A percentile compares a stretch with the other conserved stretches of the same genome.
Evolutionary conservation across 805 yeast genomes (phyloP).

Genomic region (Ogataea paradorogensis): DNA sequence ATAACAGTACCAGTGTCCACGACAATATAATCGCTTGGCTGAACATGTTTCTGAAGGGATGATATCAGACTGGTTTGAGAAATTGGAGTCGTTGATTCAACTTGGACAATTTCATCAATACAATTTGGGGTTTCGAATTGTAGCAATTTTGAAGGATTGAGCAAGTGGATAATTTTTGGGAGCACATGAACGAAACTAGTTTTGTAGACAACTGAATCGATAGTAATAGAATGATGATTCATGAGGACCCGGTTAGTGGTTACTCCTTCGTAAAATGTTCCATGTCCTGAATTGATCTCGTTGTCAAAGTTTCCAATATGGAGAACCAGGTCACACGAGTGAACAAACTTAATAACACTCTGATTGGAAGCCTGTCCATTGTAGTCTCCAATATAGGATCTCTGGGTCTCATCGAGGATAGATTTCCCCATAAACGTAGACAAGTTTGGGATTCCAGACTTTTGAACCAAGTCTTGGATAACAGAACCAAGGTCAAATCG

Average conservation of each 20-base stretch:
- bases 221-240: slow-evolving; percentile 51
- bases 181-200: slow-evolving; percentile 52
- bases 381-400: slow-evolving; percentile 68
- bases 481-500: slow-evolving; percentile 50
- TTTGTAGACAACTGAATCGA: slow-evolving; percentile 40
- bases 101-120: slow-evolving; percentile 18
- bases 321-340: slow-evolving; percentile 63
- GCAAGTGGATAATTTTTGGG: slow-evolving; percentile 35
- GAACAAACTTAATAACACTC: slow-evolving; percentile 47
- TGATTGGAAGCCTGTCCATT: slow-evolving; percentile 56
- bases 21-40: slow-evolving; percentile 67
- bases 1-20: slow-evolving; percentile 83
- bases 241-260: slow-evolving; percentile 43
- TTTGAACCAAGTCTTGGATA: slow-evolving; percentile 48
- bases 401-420: slow-evolving; percentile 64
- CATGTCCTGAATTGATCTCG: slow-evolving; percentile 70
- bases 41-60: slow-evolving; percentile 32
- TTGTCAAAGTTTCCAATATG: slow-evolving; percentile 66
- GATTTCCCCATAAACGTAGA: slow-evolving; percentile 71
- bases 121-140: slow-evolving; percentile 10
- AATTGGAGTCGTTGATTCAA: slow-evolving; percentile 34
- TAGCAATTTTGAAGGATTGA: slow-evolving; percentile 30
- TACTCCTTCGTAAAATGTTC: slow-evolving; percentile 44
- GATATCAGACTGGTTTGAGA: slow-evolving; percentile 47
- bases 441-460: slow-evolving; percentile 53